A percentile compares a stretch with the other conserved stretches of the same genome.
Conservation (phyloP, 805 yeast genomes). For the Millerago galiae region DNA sequence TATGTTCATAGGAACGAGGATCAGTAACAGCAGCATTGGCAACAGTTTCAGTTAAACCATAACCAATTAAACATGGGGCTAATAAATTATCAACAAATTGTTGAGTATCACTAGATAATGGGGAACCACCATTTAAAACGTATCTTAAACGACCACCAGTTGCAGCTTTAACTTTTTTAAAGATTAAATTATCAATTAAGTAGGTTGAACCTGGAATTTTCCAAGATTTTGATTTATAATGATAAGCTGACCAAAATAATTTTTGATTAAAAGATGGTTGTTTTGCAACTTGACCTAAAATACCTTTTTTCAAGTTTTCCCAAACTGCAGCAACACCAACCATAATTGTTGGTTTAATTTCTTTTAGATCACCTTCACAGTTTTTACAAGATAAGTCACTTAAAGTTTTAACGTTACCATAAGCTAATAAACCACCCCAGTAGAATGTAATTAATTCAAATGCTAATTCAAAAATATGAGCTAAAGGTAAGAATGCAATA, state of each 20-base stretch:
- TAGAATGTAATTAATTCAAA: constrained; percentile 73
- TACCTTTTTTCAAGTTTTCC: constrained; percentile 94
- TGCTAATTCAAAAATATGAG: constrained; percentile 90
- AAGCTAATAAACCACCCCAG: constrained; percentile 91
- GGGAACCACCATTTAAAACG: constrained; percentile 88
- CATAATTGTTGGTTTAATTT: constrained; percentile 88
- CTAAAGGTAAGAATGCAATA: constrained; percentile 87
- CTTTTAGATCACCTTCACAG: constrained; percentile 82
- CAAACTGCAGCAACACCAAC: constrained; percentile 99
- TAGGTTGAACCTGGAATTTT: constrained; percentile 66
- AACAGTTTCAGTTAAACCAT: constrained; percentile 93
- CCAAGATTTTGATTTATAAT: constrained; percentile 59
- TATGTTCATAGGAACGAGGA: constrained; percentile 60
- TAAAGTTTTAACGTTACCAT: constrained; percentile 88
- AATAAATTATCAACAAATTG: constrained; percentile 67
- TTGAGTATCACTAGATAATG: constrained; percentile 77
- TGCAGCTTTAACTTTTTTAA: constrained; percentile 85
- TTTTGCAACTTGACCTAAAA: constrained; percentile 64
- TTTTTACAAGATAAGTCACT: constrained; percentile 76
- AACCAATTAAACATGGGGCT: constrained; percentile 87
- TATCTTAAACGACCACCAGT: constrained; percentile 85
- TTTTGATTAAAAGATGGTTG: constrained; percentile 63
- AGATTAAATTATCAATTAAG: constrained; percentile 64
- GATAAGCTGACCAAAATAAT: constrained; percentile 83
- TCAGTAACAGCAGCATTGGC: constrained; percentile 77